Conservation (phyloP, 352 stramenopile species). For the Pythium plurisporium region DNA sequence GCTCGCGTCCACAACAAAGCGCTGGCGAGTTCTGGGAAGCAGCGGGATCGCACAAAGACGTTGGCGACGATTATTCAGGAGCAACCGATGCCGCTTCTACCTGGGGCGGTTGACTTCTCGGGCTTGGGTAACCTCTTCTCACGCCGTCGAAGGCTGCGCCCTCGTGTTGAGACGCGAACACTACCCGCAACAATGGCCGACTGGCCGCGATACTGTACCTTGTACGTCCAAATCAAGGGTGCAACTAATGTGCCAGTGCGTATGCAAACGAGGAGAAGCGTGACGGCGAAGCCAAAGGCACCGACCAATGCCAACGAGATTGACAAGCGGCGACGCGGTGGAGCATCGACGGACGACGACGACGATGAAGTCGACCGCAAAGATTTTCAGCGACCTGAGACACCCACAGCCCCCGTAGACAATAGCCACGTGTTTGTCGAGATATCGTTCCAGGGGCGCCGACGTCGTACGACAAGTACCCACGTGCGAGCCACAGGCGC, state of each 20-base stretch:
- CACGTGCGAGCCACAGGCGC: constrained; percentile 34
- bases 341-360: constrained; percentile 4
- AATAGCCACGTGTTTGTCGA: constrained; percentile 65
- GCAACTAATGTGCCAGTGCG: constrained; percentile 71
- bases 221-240: constrained; percentile 85
- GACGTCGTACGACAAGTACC: constrained; percentile 50
- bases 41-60: constrained; percentile 21
- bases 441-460: constrained; percentile 77
- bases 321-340: background rate
- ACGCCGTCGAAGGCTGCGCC: constrained; percentile 42
- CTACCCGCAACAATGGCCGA: constrained; percentile 31
- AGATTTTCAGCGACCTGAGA: background rate
- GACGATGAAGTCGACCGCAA: background rate
- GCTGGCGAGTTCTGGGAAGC: background rate
- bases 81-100: constrained; percentile 73
- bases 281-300: constrained; percentile 1
- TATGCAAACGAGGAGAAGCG: constrained; percentile 3
- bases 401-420: constrained; percentile 1
- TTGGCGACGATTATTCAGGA: constrained; percentile 82
- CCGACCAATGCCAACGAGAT: background rate
- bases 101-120: constrained; percentile 57
- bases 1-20: constrained; percentile 6
- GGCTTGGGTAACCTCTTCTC: constrained; percentile 52
- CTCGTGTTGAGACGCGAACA: constrained; percentile 26
- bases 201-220: constrained; percentile 55